phyloP scores from a whole-genome alignment of 371 early-diverging fungal species.

The Fennellomyces sp. region DNA sequence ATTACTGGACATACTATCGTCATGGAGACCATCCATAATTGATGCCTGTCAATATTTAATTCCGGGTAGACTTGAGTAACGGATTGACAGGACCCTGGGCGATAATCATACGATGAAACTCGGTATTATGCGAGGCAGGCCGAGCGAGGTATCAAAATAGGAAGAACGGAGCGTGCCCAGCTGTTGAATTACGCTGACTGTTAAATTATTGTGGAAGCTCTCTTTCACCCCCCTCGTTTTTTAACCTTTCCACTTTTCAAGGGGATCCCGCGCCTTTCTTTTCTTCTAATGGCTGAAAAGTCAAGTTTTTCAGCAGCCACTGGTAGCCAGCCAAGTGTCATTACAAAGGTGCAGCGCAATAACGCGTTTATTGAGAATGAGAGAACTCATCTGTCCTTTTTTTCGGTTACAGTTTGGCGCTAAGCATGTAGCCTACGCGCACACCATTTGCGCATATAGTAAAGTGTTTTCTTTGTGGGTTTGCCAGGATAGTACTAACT shows the following conservation, averaged over 20 bases:
- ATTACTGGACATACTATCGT: too few species aligned
- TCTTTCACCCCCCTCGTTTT: neutral
- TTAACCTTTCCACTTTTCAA: neutral
- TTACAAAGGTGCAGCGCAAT: slow-evolving; percentile 12
- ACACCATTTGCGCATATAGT: slow-evolving; percentile 69
- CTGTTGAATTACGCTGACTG: neutral
- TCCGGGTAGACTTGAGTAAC: too few species aligned
- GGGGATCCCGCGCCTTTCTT: neutral
- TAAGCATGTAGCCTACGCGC: slow-evolving; percentile 64
- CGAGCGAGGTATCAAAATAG: too few species aligned
- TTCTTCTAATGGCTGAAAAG: slow-evolving; percentile 8
- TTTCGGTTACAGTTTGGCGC: slow-evolving; percentile 55
- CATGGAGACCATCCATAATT: too few species aligned
- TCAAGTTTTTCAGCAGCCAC: slow-evolving; percentile 6
- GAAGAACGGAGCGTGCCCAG: neutral
- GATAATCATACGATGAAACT: neutral
- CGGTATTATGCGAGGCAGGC: too few species aligned
- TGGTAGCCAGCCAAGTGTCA: neutral
- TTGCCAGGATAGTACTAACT: neutral
- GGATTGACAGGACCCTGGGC: too few species aligned
- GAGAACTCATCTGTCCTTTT: neutral
- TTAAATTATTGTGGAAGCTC: neutral
- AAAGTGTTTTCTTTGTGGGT: slow-evolving; percentile 15
- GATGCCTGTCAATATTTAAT: too few species aligned
- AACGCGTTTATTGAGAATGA: neutral